A percentile compares a stretch with the other conserved stretches of the same genome.
phyloP scores from a whole-genome alignment of 768 basidiomycete genomes.

The Leucocoprinus birnbaumii region DNA sequence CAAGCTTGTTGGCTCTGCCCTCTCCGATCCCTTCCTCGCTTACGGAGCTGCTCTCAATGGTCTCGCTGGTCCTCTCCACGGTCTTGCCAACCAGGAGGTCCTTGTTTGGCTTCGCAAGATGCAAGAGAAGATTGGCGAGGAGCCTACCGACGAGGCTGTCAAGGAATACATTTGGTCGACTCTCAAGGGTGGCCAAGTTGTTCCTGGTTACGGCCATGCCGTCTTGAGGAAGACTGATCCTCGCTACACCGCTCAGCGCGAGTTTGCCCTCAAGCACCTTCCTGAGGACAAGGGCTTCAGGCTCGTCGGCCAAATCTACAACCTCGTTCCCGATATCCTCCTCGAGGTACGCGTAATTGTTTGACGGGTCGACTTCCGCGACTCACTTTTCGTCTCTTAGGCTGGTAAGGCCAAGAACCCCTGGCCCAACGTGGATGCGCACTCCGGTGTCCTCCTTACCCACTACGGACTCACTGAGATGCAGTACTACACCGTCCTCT shows the following conservation, averaged over 20 bases:
- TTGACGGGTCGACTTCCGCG: not conserved
- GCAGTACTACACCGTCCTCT: slow-evolving; percentile 96
- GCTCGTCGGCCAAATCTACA: slow-evolving; percentile 87
- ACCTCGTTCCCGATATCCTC: slow-evolving; percentile 86
- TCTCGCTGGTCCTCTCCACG: slow-evolving; percentile 95
- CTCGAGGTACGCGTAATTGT: slow-evolving; percentile 52
- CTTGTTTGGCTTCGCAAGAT: slow-evolving; percentile 93
- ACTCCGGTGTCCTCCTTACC: slow-evolving; percentile 87
- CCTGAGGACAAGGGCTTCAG: slow-evolving; percentile 90
- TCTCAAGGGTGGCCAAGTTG: slow-evolving; percentile 89
- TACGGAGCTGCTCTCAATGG: slow-evolving; percentile 93
- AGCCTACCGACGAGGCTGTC: slow-evolving; percentile 83
- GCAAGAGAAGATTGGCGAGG: slow-evolving; percentile 84
- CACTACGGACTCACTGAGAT: slow-evolving; percentile 87
- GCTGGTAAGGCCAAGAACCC: slow-evolving; percentile 93
- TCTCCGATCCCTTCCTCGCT: slow-evolving; percentile 96
- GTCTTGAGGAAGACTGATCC: slow-evolving; percentile 91
- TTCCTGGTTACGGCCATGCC: slow-evolving; percentile 90
- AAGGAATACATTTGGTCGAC: slow-evolving; percentile 95
- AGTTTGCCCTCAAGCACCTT: slow-evolving; percentile 84
- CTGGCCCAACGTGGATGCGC: slow-evolving; percentile 97
- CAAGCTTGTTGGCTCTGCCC: slow-evolving; percentile 90
- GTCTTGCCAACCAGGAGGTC: slow-evolving; percentile 97
- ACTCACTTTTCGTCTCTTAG: slow-evolving; percentile 26
- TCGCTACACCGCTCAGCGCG: slow-evolving; percentile 86